Evolutionary conservation across 441 rosid species (phyloP).

Genomic region (Geranium incanum): DNA sequence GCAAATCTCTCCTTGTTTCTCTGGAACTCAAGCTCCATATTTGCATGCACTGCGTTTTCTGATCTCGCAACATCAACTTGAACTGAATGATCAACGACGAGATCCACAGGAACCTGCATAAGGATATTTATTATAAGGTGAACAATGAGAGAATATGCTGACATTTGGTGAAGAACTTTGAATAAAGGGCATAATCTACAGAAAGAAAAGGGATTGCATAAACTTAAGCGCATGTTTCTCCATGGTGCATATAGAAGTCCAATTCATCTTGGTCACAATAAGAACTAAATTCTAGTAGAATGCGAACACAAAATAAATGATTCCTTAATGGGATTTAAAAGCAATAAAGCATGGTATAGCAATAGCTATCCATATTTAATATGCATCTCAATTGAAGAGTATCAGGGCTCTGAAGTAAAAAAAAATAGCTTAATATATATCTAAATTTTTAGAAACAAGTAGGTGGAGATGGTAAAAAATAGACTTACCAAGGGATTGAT

Average conservation of each 20-base stretch:
- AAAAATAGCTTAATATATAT: background rate
- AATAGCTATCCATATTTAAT: background rate
- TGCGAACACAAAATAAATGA: background rate
- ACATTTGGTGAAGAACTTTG: no score
- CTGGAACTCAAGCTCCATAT: constrained; percentile 89
- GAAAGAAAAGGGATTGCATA: no score
- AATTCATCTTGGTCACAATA: no score
- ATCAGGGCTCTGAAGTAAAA: no score
- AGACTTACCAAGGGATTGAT: constrained; percentile 78
- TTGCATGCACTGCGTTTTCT: constrained; percentile 69
- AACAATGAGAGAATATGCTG: no score
- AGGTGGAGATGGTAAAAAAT: background rate
- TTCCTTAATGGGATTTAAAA: background rate
- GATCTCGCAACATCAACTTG: no score
- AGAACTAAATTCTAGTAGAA: background rate
- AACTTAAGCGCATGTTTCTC: no score
- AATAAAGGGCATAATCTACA: no score
- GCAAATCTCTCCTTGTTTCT: constrained; percentile 97
- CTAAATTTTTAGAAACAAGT: background rate
- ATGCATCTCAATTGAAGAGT: background rate
- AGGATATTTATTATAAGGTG: background rate
- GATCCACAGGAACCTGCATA: constrained; percentile 91
- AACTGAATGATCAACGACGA: constrained; percentile 66
- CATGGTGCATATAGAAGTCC: no score
- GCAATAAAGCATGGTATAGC: no score